Base-by-base conservation (phyloP, 495 filamentous ascomycete genomes). In the Xylaria palmicola region DNA sequence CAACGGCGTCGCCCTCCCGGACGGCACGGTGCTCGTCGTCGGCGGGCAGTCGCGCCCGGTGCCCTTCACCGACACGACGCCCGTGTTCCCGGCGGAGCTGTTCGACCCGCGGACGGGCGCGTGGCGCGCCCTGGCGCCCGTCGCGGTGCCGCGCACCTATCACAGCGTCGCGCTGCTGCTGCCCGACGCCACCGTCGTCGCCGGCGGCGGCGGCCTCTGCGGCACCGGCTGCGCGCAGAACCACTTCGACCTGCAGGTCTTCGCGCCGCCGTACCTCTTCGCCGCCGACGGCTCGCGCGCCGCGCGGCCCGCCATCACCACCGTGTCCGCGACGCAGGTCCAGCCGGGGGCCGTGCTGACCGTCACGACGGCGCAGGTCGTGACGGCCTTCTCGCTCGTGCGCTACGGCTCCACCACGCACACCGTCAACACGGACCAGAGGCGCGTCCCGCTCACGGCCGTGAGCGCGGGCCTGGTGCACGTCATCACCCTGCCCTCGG, bases 221-320 rank as follows among this genome's bases (percentile, higher is more conserved):
- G 79, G 75, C 9, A 52, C 59, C 19, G 70, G 69, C 59, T 84
- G 81, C 68, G 64, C 72, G 2, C 74, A 74, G 34, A 86, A 87
- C 62, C 85, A 87, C 66, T 81, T 77, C 53, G 84, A 87, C 63
- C 78, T 68, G 4, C 81, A 87, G 65, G 75, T 86, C 59, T 88
- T 79, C 71, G 75, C 69, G 44, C 85, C 85, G 1, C 73, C 80
- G 0, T 87, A 87, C 64, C 76, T 86, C 1, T 75, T 82, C 55
- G 74, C 65, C 8, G 13, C 69, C 10, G 71, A 76, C 58, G 82
- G 82, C 5, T 59, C 67, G 19, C 68, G 53, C 8, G 75, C 78
- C 3, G 43, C 65, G 0, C 77, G 82, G 6, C 83, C 83, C 1
- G 63, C 62, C 37, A 60, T 60, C 29, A 44, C 60, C 12, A 59